A percentile compares a stretch with the other conserved stretches of the same genome.
Conservation (phyloP, 768 basidiomycete genomes). For the Vararia minispora region DNA sequence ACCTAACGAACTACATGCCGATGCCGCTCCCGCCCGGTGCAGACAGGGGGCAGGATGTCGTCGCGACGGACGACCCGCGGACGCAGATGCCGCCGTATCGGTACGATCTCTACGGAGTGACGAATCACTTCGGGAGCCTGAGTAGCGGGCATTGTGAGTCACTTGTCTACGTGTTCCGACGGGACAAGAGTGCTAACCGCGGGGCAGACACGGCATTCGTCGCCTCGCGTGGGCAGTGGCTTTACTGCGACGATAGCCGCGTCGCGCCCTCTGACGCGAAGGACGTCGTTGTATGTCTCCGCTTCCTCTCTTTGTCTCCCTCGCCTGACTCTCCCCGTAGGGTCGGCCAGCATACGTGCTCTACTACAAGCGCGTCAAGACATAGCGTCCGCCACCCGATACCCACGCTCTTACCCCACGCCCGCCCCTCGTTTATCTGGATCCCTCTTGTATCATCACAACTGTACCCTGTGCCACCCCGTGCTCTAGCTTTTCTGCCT, state of each 20-base stretch:
- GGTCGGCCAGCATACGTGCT: slow-evolving; percentile 65
- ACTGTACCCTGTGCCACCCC: background rate
- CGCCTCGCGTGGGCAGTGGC: slow-evolving; percentile 79
- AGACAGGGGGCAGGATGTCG: slow-evolving; percentile 27
- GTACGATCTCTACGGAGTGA: slow-evolving; percentile 93
- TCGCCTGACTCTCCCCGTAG: slow-evolving; percentile 28
- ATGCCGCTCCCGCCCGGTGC: slow-evolving; percentile 58
- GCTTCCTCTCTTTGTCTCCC: background rate
- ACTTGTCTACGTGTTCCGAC: background rate
- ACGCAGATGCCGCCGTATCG: slow-evolving; percentile 78
- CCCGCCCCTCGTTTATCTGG: background rate
- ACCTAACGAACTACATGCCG: slow-evolving; percentile 78
- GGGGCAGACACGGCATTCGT: slow-evolving; percentile 83
- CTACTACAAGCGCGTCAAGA: slow-evolving; percentile 54
- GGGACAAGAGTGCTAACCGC: slow-evolving; percentile 3
- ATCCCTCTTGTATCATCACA: background rate
- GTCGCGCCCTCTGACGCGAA: slow-evolving; percentile 61
- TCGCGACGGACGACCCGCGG: slow-evolving; percentile 59
- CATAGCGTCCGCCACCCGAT: slow-evolving; percentile 3
- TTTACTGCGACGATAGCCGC: slow-evolving; percentile 90
- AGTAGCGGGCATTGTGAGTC: slow-evolving; percentile 92
- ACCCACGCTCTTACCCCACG: too few relatives aligned
- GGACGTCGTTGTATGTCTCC: slow-evolving; percentile 62
- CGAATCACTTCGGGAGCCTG: slow-evolving; percentile 91
- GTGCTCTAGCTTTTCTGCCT: slow-evolving; percentile 1